Evolutionary conservation across 73 alveolate genomes (phyloP).

Genomic region (Tetrahymena malaccensis): DNA sequence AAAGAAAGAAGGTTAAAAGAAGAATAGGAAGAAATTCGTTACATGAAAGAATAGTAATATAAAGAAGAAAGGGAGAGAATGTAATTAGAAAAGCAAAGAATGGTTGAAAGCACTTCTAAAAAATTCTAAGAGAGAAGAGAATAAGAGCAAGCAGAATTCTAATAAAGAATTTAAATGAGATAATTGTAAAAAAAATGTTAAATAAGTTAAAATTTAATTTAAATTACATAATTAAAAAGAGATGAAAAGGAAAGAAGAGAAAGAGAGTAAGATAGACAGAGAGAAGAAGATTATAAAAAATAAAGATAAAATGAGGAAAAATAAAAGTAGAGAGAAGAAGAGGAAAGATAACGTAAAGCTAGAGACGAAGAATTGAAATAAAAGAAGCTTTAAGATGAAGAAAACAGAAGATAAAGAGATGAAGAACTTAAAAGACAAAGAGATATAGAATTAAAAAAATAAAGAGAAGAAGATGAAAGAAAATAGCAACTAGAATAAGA

Average conservation of each 20-base stretch:
- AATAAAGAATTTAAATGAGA: background rate
- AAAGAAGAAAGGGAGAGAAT: background rate
- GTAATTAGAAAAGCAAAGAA: background rate
- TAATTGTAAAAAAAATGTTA: background rate
- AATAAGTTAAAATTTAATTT: background rate
- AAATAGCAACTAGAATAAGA: constrained; percentile 10
- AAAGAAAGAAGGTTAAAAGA: background rate
- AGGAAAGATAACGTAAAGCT: background rate
- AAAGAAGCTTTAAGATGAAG: background rate
- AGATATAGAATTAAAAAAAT: constrained; percentile 2
- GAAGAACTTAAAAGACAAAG: background rate
- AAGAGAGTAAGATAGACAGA: background rate
- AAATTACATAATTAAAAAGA: background rate
- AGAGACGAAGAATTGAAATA: background rate
- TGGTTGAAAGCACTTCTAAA: background rate
- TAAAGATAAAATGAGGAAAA: background rate
- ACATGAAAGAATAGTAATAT: background rate
- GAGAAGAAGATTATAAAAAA: background rate
- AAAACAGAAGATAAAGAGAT: background rate
- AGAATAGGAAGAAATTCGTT: background rate
- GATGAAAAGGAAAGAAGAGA: background rate
- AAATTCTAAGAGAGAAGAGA: background rate
- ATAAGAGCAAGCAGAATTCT: background rate
- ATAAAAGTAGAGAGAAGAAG: background rate
- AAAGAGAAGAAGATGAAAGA: constrained; percentile 15